Conservation (phyloP, 768 basidiomycete genomes). For the Daedalea quercina region DNA sequence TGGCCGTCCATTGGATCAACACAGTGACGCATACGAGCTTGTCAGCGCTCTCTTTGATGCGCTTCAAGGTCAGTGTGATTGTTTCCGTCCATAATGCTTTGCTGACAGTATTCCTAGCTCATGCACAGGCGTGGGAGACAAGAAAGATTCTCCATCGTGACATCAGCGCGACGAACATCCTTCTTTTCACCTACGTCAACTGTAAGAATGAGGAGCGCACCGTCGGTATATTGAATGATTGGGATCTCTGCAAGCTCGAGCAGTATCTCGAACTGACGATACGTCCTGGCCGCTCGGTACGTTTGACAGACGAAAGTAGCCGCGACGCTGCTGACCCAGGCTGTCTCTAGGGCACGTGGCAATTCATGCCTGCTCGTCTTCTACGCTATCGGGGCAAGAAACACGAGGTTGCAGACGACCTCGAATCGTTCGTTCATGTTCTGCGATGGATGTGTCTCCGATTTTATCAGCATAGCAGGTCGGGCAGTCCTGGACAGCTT, state of each 20-base stretch:
- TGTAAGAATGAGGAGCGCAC: background rate
- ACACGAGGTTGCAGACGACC: conserved; percentile 9
- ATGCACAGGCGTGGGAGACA: conserved; percentile 1
- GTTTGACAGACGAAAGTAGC: too few species aligned
- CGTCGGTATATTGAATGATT: conserved; percentile 2
- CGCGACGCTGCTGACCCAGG: too few species aligned
- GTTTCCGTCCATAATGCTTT: background rate
- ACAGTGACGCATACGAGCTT: background rate
- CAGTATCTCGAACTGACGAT: background rate
- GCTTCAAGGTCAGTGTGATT: background rate
- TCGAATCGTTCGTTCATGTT: conserved; percentile 16
- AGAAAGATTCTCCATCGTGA: conserved; percentile 4
- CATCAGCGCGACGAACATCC: conserved; percentile 5
- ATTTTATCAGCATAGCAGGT: background rate
- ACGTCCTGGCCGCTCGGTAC: background rate
- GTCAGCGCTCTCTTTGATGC: background rate
- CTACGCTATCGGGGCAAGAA: conserved; percentile 5
- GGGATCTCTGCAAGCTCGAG: conserved; percentile 4
- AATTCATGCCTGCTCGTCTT: conserved; percentile 11
- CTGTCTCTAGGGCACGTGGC: conserved; percentile 15
- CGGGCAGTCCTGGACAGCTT: too few species aligned
- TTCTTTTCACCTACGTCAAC: background rate
- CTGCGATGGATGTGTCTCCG: background rate
- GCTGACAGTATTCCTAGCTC: conserved; percentile 1
- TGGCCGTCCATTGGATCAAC: background rate